Percentiles rank a stretch among this genome's conserved stretches.
Conservation (phyloP, 352 stramenopile genomes). For the Phytophthora capsici region DNA sequence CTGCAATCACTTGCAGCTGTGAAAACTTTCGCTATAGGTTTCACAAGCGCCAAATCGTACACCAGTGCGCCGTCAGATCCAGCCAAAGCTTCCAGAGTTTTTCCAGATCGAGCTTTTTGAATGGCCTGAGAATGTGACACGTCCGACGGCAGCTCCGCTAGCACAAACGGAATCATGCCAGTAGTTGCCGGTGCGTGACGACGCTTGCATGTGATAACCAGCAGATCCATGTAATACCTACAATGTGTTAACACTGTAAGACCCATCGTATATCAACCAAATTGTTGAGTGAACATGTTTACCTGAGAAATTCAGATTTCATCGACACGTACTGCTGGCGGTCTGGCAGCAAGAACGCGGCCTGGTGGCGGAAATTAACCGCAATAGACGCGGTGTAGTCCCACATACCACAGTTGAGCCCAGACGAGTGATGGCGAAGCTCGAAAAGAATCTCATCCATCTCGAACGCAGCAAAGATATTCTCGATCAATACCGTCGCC, state of each 20-base stretch:
- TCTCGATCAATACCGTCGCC: conserved; percentile 96
- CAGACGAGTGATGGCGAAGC: conserved; percentile 93
- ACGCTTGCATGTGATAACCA: conserved; percentile 95
- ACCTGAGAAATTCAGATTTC: conserved; percentile 69
- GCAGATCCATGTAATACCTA: conserved; percentile 91
- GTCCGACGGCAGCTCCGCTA: conserved; percentile 84
- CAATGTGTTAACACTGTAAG: background rate
- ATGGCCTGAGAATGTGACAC: conserved; percentile 75
- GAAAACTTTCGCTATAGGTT: conserved; percentile 51
- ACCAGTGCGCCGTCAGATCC: conserved; percentile 96
- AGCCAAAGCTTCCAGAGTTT: conserved; percentile 83
- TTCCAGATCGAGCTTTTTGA: conserved; percentile 81
- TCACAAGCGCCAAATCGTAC: conserved; percentile 92
- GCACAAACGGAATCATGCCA: conserved; percentile 96
- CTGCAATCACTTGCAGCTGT: conserved; percentile 2
- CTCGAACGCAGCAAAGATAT: conserved; percentile 96
- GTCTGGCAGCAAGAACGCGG: conserved; percentile 91
- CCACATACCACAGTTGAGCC: conserved; percentile 97
- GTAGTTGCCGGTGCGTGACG: conserved; percentile 94
- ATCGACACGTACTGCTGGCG: conserved; percentile 83
- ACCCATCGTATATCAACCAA: background rate
- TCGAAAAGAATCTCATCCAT: conserved; percentile 98
- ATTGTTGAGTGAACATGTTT: conserved; percentile 5
- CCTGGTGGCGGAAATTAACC: conserved; percentile 90
- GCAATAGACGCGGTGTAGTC: conserved; percentile 98